Percentiles rank a stretch among this genome's conserved stretches.
Conservation (phyloP, 441 rosid species). For the Corymbia calophylla region DNA sequence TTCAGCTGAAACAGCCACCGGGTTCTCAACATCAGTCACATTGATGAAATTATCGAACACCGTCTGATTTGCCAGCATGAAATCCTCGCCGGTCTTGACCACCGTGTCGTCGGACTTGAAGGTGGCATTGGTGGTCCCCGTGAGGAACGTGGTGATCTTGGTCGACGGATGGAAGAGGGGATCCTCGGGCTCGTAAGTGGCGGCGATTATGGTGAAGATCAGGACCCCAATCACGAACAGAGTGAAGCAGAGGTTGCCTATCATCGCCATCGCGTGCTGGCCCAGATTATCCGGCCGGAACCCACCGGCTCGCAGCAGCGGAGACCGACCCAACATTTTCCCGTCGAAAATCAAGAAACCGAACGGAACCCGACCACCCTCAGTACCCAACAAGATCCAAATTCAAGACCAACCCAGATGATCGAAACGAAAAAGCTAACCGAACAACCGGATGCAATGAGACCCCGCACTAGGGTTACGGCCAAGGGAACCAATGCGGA, state of each 20-base stretch:
- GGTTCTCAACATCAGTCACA: constrained; percentile 49
- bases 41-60: constrained; percentile 52
- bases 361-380: neutral
- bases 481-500: neutral
- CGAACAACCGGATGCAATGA: neutral
- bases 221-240: constrained; percentile 75
- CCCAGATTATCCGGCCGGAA: constrained; percentile 86
- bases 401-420: neutral
- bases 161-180: constrained; percentile 88
- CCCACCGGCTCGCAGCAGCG: constrained; percentile 41
- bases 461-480: neutral
- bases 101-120: constrained; percentile 64
- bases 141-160: constrained; percentile 75
- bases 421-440: neutral
- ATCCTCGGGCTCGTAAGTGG: constrained; percentile 88
- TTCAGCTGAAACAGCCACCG: neutral
- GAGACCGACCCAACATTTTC: constrained; percentile 52
- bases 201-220: constrained; percentile 89
- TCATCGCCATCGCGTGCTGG: constrained; percentile 69
- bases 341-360: neutral
- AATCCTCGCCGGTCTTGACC: constrained; percentile 85
- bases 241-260: constrained; percentile 82
- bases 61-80: constrained; percentile 66
- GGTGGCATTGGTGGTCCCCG: constrained; percentile 75
- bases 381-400: neutral